Conservation (phyloP, 1,139 yeast species). For the Hansenula anomala region DNA sequence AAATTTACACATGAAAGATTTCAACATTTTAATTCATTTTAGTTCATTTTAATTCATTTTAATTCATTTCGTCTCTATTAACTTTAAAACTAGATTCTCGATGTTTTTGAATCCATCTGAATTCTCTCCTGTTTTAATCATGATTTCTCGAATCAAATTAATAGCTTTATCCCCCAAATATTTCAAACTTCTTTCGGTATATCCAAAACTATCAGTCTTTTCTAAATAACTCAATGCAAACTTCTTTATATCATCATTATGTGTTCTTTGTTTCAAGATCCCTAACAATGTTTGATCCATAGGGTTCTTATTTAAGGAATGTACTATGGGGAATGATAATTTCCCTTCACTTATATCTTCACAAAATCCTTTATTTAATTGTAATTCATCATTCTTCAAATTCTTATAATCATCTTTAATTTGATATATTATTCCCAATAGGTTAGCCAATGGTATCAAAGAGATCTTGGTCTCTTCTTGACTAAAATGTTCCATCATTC, state of each 20-base stretch:
- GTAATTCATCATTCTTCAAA: slow-evolving; percentile 47
- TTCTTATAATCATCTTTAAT: slow-evolving; percentile 78
- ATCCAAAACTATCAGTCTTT: slow-evolving; percentile 38
- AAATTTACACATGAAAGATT: not conserved
- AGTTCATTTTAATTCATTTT: too few species aligned
- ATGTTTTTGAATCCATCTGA: not conserved
- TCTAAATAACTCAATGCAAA: slow-evolving; percentile 44
- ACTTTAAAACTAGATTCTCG: too few species aligned
- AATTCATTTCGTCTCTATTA: too few species aligned
- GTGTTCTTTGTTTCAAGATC: slow-evolving; percentile 36
- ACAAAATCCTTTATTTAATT: slow-evolving; percentile 71
- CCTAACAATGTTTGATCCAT: slow-evolving; percentile 32
- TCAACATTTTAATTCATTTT: too few species aligned
- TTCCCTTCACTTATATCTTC: slow-evolving; percentile 91
- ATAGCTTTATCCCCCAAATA: slow-evolving; percentile 14
- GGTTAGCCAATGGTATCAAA: slow-evolving; percentile 61
- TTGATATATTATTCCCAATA: slow-evolving; percentile 80
- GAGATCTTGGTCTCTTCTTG: slow-evolving; percentile 6
- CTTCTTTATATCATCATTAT: slow-evolving; percentile 36
- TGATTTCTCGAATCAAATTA: slow-evolving; percentile 4
- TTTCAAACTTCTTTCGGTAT: slow-evolving; percentile 24
- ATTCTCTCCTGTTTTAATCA: not conserved
- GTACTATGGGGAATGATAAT: slow-evolving; percentile 78
- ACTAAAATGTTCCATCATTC: slow-evolving; percentile 46
- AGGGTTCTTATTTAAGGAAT: slow-evolving; percentile 40